phyloP scores from a whole-genome alignment of 192 early-diverging fungal species.

The Radiomyces spectabilis region DNA sequence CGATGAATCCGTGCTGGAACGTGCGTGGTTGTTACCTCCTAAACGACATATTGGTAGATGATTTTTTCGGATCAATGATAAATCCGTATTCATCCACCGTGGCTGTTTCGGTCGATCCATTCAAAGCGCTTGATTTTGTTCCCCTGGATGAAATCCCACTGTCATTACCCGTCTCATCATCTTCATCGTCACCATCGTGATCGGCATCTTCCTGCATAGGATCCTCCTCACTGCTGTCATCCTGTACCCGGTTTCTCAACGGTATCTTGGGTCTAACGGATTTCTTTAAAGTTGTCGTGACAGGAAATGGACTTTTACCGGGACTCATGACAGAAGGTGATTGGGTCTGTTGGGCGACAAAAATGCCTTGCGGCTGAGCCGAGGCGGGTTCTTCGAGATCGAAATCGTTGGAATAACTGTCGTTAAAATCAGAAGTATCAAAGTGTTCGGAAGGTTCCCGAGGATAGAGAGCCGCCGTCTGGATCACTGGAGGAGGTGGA shows the following conservation, averaged over 20 bases:
- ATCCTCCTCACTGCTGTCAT: neutral
- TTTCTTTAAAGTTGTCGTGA: too few species aligned
- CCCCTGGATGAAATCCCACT: neutral
- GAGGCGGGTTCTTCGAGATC: neutral
- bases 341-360: too few species aligned
- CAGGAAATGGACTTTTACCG: too few species aligned
- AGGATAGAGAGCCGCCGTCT: neutral
- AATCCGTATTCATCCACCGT: slow-evolving; percentile 23
- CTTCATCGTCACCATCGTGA: slow-evolving; percentile 6
- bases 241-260: neutral
- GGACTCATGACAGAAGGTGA: too few species aligned
- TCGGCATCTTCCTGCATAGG: neutral
- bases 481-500: neutral
- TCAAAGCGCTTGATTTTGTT: neutral
- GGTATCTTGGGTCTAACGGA: neutral
- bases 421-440: slow-evolving; percentile 28
- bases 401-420: slow-evolving; percentile 28
- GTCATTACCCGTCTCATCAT: neutral
- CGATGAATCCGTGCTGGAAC: too few species aligned
- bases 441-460: neutral
- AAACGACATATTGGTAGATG: neutral
- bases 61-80: neutral
- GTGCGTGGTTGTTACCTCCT: neutral
- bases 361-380: neutral
- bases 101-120: neutral